A percentile compares a stretch with the other conserved stretches of the same genome.
Evolutionary conservation across 1,139 yeast species (phyloP).

Genomic region (Blastobotrys petasosporus): DNA sequence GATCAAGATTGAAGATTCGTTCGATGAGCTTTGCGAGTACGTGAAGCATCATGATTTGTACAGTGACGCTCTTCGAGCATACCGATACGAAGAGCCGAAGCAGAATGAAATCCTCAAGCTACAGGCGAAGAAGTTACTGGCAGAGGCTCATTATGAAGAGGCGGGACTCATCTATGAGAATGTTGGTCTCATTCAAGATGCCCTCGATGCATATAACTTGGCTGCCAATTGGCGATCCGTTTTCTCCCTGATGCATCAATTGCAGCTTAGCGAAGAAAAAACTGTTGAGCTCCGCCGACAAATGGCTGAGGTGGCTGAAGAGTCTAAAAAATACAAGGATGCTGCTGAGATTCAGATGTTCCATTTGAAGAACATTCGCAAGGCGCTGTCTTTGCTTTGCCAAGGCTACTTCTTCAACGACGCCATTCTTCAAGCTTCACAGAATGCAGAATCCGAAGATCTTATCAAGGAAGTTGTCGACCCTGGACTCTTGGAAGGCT

Average conservation of each 20-base stretch:
- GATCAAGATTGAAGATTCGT: slow-evolving; percentile 43
- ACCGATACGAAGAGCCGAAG: slow-evolving; percentile 47
- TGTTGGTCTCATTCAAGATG: slow-evolving; percentile 50
- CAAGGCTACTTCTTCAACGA: slow-evolving; percentile 69
- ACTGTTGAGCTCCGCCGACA: slow-evolving; percentile 46
- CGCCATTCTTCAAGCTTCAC: slow-evolving; percentile 61
- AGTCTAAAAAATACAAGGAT: slow-evolving; percentile 67
- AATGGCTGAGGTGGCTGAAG: slow-evolving; percentile 54
- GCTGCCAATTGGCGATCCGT: slow-evolving; percentile 88
- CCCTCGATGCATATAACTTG: slow-evolving; percentile 60
- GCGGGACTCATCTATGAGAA: slow-evolving; percentile 78
- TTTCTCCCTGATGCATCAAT: slow-evolving; percentile 48
- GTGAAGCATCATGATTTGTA: slow-evolving; percentile 71
- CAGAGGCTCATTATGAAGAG: slow-evolving; percentile 47
- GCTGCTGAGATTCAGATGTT: slow-evolving; percentile 76
- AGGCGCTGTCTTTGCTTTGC: slow-evolving; percentile 63
- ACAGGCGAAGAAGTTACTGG: slow-evolving; percentile 58
- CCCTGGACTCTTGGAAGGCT: slow-evolving; percentile 76
- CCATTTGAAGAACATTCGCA: slow-evolving; percentile 54
- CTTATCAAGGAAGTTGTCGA: slow-evolving; percentile 58
- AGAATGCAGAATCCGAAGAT: slow-evolving; percentile 22
- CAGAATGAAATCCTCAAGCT: slow-evolving; percentile 50
- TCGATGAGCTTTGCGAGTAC: slow-evolving; percentile 62
- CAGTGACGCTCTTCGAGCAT: slow-evolving; percentile 58
- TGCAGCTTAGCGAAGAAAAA: slow-evolving; percentile 25